phyloP scores from a whole-genome alignment of 768 basidiomycete genomes.

The Paxillus rubicundulus region DNA sequence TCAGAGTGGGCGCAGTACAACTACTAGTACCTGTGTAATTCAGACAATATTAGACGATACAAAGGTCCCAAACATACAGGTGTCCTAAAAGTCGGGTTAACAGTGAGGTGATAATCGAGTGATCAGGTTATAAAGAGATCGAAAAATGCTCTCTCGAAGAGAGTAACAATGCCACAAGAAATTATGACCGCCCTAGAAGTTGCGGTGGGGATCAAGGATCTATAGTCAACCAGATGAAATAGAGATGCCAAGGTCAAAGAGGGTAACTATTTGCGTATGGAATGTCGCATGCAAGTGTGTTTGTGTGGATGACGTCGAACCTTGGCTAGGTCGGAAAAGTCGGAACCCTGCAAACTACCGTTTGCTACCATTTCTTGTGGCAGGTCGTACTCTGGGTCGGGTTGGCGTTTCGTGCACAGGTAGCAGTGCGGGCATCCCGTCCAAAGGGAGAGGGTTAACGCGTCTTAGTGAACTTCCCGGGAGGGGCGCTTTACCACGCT shows the following conservation, averaged over 20 bases:
- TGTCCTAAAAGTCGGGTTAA: slow-evolving; percentile 2
- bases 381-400: slow-evolving; percentile 51
- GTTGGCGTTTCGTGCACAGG: slow-evolving; percentile 59
- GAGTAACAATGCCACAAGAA: slow-evolving; percentile 11
- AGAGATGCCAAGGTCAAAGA: not conserved
- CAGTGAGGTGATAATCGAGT: not conserved
- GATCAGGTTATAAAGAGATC: not conserved
- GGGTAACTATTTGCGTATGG: not conserved
- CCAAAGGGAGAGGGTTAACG: slow-evolving; percentile 24
- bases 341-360: slow-evolving; percentile 35
- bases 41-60: not conserved
- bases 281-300: not conserved
- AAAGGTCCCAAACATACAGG: slow-evolving; percentile 10
- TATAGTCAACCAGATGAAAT: not conserved
- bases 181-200: not conserved
- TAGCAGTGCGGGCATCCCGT: slow-evolving; percentile 35
- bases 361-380: slow-evolving; percentile 38
- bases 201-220: not conserved
- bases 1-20: not conserved
- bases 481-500: slow-evolving; percentile 13
- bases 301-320: not conserved
- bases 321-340: not conserved
- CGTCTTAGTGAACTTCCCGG: slow-evolving; percentile 27
- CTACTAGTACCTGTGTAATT: not conserved
- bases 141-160: not conserved